phyloP scores from a whole-genome alignment of 2,329 filamentous ascomycete genomes.

The Cladorrhinum sp. region DNA sequence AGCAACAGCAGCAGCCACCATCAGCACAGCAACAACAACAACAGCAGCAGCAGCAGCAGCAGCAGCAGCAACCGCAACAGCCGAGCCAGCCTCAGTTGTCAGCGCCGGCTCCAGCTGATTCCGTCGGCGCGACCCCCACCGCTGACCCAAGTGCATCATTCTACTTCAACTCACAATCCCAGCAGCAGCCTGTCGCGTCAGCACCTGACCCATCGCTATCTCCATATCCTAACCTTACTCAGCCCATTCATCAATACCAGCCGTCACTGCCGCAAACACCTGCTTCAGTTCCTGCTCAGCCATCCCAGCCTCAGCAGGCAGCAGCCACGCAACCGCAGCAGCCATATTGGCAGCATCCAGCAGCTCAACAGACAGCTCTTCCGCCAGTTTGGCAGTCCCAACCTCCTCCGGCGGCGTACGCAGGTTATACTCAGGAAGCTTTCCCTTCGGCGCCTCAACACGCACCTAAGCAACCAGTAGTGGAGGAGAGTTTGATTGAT shows the following conservation, averaged over 20 bases:
- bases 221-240: conserved; percentile 53
- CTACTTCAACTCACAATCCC: conserved; percentile 50
- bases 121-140: conserved; percentile 33
- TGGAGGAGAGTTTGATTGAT: conserved; percentile 80
- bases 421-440: conserved; percentile 54
- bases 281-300: conserved; percentile 38
- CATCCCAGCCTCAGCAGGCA: conserved; percentile 33
- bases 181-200: conserved; percentile 37
- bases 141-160: conserved; percentile 56
- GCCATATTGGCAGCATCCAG: conserved; percentile 49
- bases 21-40: conserved; percentile 27
- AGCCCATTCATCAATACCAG: conserved; percentile 43
- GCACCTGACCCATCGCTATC: conserved; percentile 45
- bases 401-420: conserved; percentile 40
- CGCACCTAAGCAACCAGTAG: conserved; percentile 54
- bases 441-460: conserved; percentile 67
- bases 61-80: conserved; percentile 30
- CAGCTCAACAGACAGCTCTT: conserved; percentile 39
- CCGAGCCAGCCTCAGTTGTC: conserved; percentile 33
- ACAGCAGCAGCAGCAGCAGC: background rate
- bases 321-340: conserved; percentile 38
- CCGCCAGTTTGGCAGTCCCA: conserved; percentile 42
- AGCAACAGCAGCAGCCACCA: background rate
- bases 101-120: conserved; percentile 34
- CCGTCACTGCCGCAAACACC: conserved; percentile 43